phyloP scores from a whole-genome alignment of 2,329 filamentous ascomycete genomes.

The Alternaria brassicicola region DNA sequence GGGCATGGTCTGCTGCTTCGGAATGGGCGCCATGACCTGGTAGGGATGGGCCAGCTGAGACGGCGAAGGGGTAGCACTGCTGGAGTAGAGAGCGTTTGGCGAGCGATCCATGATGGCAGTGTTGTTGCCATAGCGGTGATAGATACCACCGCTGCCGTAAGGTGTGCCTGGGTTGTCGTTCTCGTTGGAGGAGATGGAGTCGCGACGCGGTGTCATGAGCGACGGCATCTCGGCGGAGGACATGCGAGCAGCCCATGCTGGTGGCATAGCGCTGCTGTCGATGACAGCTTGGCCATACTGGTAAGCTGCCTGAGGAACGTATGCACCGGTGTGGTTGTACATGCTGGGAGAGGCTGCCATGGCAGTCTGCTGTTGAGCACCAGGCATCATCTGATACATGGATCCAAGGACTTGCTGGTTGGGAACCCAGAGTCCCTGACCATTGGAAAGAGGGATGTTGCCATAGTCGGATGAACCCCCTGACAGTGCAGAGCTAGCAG shows the following conservation, averaged over 20 bases:
- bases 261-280: constrained; percentile 54
- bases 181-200: constrained; percentile 60
- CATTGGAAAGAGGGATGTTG: constrained; percentile 41
- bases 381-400: constrained; percentile 46
- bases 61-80: constrained; percentile 57
- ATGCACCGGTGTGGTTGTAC: constrained; percentile 54
- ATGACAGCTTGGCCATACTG: constrained; percentile 53
- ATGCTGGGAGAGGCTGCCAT: constrained; percentile 49
- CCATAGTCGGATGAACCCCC: constrained; percentile 44
- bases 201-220: constrained; percentile 58
- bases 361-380: constrained; percentile 38
- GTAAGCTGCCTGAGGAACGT: constrained; percentile 52
- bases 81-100: constrained; percentile 55
- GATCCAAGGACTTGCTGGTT: constrained; percentile 44
- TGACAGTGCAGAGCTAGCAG: constrained; percentile 40
- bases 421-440: constrained; percentile 49
- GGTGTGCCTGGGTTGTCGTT: constrained; percentile 59
- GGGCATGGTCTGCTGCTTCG: constrained; percentile 46
- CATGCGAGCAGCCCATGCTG: constrained; percentile 54
- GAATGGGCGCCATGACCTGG: constrained; percentile 49
- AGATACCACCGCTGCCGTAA: constrained; percentile 51
- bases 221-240: constrained; percentile 57
- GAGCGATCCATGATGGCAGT: constrained; percentile 58
- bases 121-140: constrained; percentile 50
- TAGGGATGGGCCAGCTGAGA: constrained; percentile 55